Conservation (phyloP, 441 rosid genomes). For the Erodium texanum region DNA sequence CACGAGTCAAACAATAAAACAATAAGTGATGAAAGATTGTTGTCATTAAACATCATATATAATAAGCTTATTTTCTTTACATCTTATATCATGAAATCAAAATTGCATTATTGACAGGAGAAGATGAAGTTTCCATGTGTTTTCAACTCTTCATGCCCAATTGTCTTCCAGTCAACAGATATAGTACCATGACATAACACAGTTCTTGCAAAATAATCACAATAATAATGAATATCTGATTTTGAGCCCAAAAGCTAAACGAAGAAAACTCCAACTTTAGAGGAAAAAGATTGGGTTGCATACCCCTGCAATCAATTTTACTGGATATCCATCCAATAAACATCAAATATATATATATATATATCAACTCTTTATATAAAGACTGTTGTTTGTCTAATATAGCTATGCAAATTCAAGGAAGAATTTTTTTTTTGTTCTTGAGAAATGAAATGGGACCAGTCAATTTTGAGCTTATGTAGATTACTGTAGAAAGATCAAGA, state of each 20-base stretch:
- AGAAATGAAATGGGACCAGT: not conserved
- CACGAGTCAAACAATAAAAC: conserved; percentile 19
- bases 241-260: not conserved
- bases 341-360: not conserved
- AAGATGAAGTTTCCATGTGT: conserved; percentile 3
- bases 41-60: not conserved
- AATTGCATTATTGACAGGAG: conserved; percentile 8
- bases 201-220: conserved; percentile 7
- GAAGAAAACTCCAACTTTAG: not conserved
- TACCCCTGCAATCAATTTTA: no score
- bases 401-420: not conserved
- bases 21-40: conserved; percentile 20
- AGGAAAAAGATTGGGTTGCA: not conserved
- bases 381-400: not conserved
- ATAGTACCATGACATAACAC: not conserved
- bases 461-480: conserved; percentile 1
- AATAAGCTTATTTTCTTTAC: not conserved
- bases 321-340: not conserved
- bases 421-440: not conserved
- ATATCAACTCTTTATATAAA: not conserved
- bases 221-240: not conserved
- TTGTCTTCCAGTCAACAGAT: not conserved
- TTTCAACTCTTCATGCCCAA: not conserved
- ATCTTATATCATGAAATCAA: conserved; percentile 8
- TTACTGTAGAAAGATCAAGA: not conserved